phyloP scores from a whole-genome alignment of 176 grass and related monocot genomes.

The Poa annua region DNA sequence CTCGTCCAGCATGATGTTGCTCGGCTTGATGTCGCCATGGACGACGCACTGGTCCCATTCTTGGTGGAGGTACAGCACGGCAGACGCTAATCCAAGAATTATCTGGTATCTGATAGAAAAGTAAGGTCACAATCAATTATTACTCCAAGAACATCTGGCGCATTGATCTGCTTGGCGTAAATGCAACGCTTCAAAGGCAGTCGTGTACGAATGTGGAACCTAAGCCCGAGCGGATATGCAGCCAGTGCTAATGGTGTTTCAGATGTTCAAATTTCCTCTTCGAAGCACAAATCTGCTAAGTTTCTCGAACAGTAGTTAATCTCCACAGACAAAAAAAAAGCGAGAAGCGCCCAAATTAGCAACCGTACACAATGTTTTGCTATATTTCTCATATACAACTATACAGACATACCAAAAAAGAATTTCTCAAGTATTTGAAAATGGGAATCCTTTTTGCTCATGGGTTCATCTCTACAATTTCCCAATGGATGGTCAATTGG shows the following conservation, averaged over 20 bases:
- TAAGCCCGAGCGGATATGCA: no score
- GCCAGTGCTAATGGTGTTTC: no score
- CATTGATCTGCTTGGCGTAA: no score
- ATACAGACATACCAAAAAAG: background rate
- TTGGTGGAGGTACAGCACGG: constrained; percentile 35
- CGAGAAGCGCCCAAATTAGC: background rate
- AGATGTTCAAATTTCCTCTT: no score
- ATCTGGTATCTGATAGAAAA: no score
- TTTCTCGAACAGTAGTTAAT: background rate
- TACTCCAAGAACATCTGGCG: no score
- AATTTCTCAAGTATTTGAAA: background rate
- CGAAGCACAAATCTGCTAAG: background rate
- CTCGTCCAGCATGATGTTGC: constrained; percentile 43
- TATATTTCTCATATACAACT: background rate
- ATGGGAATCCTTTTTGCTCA: background rate
- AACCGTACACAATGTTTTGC: background rate
- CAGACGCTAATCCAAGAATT: background rate
- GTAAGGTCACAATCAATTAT: no score
- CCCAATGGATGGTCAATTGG: no score
- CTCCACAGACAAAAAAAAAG: background rate
- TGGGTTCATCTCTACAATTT: background rate
- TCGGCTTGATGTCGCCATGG: constrained; percentile 41
- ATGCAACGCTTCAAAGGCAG: no score
- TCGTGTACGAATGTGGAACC: no score
- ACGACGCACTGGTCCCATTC: constrained; percentile 27